Base-by-base conservation (phyloP, 495 filamentous ascomycete species). In the Aspergillus avenaceus region DNA sequence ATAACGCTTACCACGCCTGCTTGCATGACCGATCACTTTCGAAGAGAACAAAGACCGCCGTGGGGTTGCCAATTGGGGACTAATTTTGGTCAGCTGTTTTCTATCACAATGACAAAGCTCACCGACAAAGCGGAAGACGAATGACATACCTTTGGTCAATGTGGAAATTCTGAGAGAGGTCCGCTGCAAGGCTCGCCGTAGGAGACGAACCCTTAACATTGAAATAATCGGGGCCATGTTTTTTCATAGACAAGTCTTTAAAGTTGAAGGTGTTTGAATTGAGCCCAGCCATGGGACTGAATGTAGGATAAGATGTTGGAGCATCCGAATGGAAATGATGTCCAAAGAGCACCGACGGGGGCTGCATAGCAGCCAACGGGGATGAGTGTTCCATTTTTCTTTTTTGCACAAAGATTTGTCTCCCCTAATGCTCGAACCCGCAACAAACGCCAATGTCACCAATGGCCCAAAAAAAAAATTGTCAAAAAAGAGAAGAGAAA, bases 91-190 rank as follows among this genome's bases (percentile, higher is more conserved):
- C 41, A 69, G 59, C 50, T 49, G 18, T 29, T 52, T 31, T 49
- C 38, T 58, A 47, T 47, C 32, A 26, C 8, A 11, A 27, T 18
- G 18, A 27, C 4, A 41, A n/a, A 2, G n/a, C 7, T n/a, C 36
- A 47, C 28, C 45, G 36, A 50, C 31, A 21, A 49, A 47, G 29
- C 23, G 26, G 6, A 47, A 18, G 27, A 25, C 24, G 24, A 8
- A 21, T 4, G 41, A 53, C 75, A 67, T 65, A 96, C 91, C 90
- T 95, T 55, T 85, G 84, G 63, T 96, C 91, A 60, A 96, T 84
- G 56, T 90, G 90, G 60, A 97, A 96, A 74, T 97, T 98, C 65
- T 95, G 90, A 37, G 91, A 96, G 57, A 97, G 77, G 67, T 97
- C 93, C 37, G 90, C 90, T 18, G 90, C 92, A 53, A 98, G 71